A percentile compares a stretch with the other conserved stretches of the same genome.
These are phyloP conservation scores for Calonectria multiphialidica DNA, from an alignment of 2,329 filamentous ascomycete species.

Conservation along the genomic window DNA sequence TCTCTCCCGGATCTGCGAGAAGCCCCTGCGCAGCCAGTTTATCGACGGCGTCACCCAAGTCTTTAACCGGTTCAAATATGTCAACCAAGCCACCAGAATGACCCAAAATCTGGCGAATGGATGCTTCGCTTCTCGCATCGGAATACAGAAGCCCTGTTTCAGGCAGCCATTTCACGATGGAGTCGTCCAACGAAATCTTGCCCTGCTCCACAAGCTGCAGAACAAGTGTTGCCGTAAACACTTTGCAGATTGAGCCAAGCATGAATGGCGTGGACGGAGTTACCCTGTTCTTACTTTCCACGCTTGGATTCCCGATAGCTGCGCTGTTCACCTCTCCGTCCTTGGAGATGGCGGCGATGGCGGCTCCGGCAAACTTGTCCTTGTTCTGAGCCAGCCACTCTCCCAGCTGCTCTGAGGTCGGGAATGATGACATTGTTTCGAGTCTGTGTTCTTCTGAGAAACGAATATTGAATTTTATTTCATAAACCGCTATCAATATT, in stretches of 20 bases:
- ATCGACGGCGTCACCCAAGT: constrained; percentile 2
- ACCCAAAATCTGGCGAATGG: background rate
- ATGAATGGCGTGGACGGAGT: background rate
- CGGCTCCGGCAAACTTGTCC: background rate
- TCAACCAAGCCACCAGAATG: constrained; percentile 8
- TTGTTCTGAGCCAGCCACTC: background rate
- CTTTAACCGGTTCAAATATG: constrained; percentile 1
- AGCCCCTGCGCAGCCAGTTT: background rate
- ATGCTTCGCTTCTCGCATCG: background rate
- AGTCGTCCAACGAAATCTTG: background rate
- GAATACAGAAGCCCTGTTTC: constrained; percentile 1
- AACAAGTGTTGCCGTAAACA: background rate
- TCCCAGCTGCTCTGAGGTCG: background rate
- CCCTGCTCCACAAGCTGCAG: constrained; percentile 10
- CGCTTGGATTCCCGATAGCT: background rate
- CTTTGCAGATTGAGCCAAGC: constrained; percentile 17
- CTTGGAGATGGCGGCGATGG: constrained; percentile 11
- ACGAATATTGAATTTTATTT: background rate
- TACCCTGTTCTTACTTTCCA: background rate
- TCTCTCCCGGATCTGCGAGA: background rate
- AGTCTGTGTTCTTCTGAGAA: background rate
- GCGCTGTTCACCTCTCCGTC: background rate
- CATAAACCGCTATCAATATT: background rate
- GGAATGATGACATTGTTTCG: background rate
- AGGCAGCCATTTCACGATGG: background rate